Evolutionary conservation across 495 filamentous ascomycete species (phyloP).

Genomic region (Patellaria atrata): DNA sequence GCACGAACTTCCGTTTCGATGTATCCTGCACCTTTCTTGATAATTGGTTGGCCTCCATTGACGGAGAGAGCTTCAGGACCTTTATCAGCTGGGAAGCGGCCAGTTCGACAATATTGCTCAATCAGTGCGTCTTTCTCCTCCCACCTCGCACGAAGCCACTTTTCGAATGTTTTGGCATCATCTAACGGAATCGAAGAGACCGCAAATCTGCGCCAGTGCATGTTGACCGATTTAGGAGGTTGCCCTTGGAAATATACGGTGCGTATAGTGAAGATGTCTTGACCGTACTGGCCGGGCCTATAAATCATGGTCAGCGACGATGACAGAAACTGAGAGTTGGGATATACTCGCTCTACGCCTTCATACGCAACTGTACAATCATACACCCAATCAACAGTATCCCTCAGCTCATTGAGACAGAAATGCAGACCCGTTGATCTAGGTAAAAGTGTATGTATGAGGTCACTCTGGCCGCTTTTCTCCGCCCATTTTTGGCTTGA

Average conservation of each 20-base stretch:
- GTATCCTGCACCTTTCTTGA: conserved; percentile 32
- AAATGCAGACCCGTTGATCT: conserved; percentile 64
- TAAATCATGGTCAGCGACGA: conserved; percentile 6
- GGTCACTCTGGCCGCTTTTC: conserved; percentile 51
- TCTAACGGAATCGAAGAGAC: conserved; percentile 52
- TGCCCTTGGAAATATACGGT: conserved; percentile 63
- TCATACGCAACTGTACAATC: conserved; percentile 80
- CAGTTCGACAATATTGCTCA: conserved; percentile 53
- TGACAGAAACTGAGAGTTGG: conserved; percentile 5
- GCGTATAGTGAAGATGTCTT: conserved; percentile 59
- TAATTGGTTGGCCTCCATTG: conserved; percentile 25
- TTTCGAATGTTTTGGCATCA: conserved; percentile 45
- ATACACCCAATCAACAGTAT: conserved; percentile 65
- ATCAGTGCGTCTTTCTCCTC: conserved; percentile 65
- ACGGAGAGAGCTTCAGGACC: conserved; percentile 28
- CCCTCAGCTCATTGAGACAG: conserved; percentile 55
- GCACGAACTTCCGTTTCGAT: conserved; percentile 45
- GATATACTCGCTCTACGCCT: conserved; percentile 50
- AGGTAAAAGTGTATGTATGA: conserved; percentile 54
- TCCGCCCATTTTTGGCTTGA: conserved; percentile 54
- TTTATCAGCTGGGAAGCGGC: conserved; percentile 52
- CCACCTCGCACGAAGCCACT: conserved; percentile 66
- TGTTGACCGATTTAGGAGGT: conserved; percentile 70
- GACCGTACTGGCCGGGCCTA: conserved; percentile 56
- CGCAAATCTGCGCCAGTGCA: conserved; percentile 66